Evolutionary conservation across 140 eudicot genomes (phyloP), one percentile per base, ranked within the genome.

Genomic region (Ambrosia hybrid): DNA sequence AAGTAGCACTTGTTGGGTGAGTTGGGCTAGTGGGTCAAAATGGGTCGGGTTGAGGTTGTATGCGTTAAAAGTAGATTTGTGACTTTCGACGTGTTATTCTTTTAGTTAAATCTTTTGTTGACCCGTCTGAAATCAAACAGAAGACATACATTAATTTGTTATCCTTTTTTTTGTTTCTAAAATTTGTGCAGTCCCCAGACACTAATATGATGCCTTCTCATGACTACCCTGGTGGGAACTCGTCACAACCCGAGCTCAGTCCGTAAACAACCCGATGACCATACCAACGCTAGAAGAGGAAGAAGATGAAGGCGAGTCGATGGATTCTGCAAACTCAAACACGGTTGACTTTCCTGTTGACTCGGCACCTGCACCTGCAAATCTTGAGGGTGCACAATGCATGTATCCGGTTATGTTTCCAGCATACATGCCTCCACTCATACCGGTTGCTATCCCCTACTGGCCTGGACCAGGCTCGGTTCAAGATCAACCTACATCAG

Each of bases 251-350:
- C 0, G 83, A 88, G 49, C 84, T 13, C 88, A 79, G 57, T 71
- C 76, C 41, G 38, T 67, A 73, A 76, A 76, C 80, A 68, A 83
- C 57, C 80, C 80, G 48, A 70, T 82, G 57, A 82, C 92, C 65
- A 65, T 84, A 68, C 78, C 90, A 9, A 60, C 90, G 0, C 73
- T 89, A 46, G 83, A 79, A 43, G 95, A 92, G 52, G 69, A 64
- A 64, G 69, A 64, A 51, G 91, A 86, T 34, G 98, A 92, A 86
- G 78, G 84, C 9, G 97, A 91, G 81, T 89, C 96, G 6, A 89
- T 91, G 91, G 94, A 87, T 71, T 88, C 96, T 17, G 78, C 91
- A 62, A 91, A 88, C 83, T 88, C 92, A 53, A 84, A 70, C 41
- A 89, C 87, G 0, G 65, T 36, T 1, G 83, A 79, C 65, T 63